phyloP scores from a whole-genome alignment of 306 rosid species.

The Begonia masoniana region DNA sequence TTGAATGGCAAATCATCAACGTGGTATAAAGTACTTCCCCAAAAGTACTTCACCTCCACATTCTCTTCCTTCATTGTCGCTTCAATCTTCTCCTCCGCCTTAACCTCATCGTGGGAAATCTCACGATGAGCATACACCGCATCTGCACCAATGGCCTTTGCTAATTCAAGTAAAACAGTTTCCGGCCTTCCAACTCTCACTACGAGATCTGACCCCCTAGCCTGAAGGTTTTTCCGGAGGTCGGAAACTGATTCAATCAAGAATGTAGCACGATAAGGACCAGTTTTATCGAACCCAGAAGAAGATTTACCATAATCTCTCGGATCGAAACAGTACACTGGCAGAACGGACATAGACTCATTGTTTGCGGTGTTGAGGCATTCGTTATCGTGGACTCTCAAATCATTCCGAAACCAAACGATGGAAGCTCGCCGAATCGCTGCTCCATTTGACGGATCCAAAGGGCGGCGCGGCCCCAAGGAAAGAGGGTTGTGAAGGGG shows the following conservation, averaged over 20 bases:
- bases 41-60: constrained; percentile 76
- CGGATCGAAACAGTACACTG: constrained; percentile 91
- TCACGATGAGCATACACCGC: constrained; percentile 65
- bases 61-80: constrained; percentile 70
- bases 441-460: constrained; percentile 68
- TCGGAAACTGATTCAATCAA: constrained; percentile 66
- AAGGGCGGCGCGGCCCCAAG: constrained; percentile 67
- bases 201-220: constrained; percentile 80
- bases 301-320: constrained; percentile 73
- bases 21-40: constrained; percentile 94
- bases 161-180: constrained; percentile 57
- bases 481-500: constrained; percentile 63
- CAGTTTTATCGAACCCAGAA: constrained; percentile 79
- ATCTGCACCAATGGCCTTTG: constrained; percentile 78
- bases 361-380: constrained; percentile 57
- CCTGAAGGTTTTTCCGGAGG: constrained; percentile 56
- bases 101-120: constrained; percentile 80
- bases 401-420: constrained; percentile 88
- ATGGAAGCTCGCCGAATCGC: constrained; percentile 74
- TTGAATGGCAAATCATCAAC: constrained; percentile 73
- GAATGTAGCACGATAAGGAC: constrained; percentile 67
- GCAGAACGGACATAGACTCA: constrained; percentile 70
- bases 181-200: constrained; percentile 85
- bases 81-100: constrained; percentile 65
- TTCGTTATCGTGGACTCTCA: constrained; percentile 77